Evolutionary conservation across 2,329 filamentous ascomycete genomes (phyloP).

Genomic region (Tympanopsis confertula): DNA sequence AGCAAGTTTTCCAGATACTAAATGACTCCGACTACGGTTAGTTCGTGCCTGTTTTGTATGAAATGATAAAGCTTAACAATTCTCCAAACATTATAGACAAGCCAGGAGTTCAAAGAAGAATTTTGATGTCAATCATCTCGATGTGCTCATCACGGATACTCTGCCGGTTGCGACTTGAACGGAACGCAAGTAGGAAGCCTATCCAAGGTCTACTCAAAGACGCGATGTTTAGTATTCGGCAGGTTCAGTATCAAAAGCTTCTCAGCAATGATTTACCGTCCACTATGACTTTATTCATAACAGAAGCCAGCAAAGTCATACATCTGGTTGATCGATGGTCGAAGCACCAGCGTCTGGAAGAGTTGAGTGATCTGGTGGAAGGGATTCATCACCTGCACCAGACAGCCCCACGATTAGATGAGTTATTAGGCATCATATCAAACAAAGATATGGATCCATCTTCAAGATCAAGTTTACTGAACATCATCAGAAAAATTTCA

Average conservation of each 20-base stretch:
- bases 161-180: conserved; percentile 11
- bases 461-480: conserved; percentile 10
- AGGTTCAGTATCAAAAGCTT: neutral
- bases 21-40: conserved; percentile 3
- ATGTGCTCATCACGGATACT: conserved; percentile 18
- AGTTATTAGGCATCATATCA: conserved; percentile 10
- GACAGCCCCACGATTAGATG: conserved; percentile 3
- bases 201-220: conserved; percentile 3
- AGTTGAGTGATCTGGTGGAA: conserved; percentile 14
- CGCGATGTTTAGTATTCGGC: neutral
- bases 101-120: conserved; percentile 4
- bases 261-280: neutral
- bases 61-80: neutral
- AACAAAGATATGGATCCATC: conserved; percentile 7
- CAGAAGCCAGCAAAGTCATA: conserved; percentile 9
- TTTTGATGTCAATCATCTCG: conserved; percentile 14
- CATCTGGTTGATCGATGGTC: conserved; percentile 12
- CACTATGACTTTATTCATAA: conserved; percentile 6
- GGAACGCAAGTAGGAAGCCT: conserved; percentile 5
- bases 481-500: conserved; percentile 21
- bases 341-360: conserved; percentile 9
- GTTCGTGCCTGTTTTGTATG: neutral
- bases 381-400: conserved; percentile 13
- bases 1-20: conserved; percentile 8
- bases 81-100: conserved; percentile 2